A percentile compares a stretch with the other conserved stretches of the same genome.
Conservation (phyloP, 2,329 filamentous ascomycete genomes). For the Verticillium nonalfalfae region DNA sequence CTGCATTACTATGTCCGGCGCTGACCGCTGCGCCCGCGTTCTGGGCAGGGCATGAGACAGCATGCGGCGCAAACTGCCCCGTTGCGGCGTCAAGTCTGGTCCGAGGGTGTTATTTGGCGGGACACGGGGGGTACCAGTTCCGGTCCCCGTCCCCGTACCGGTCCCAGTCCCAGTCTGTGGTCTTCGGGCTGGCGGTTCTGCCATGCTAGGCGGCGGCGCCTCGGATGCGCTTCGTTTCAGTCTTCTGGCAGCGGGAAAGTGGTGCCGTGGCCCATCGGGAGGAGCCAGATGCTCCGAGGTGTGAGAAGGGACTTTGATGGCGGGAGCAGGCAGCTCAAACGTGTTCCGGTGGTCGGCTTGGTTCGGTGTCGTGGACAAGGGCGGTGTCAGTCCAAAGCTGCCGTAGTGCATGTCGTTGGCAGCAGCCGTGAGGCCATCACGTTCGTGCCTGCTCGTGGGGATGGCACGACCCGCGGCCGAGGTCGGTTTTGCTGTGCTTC, state of each 20-base stretch:
- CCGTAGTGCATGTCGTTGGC: constrained; percentile 41
- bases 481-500: neutral
- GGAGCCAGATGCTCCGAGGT: constrained; percentile 13
- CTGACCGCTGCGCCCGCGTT: neutral
- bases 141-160: neutral
- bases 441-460: constrained; percentile 21
- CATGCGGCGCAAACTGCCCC: constrained; percentile 25
- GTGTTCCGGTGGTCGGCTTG: constrained; percentile 17
- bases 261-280: constrained; percentile 7
- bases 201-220: constrained; percentile 16
- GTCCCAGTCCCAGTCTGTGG: constrained; percentile 2
- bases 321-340: constrained; percentile 50
- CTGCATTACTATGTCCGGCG: constrained; percentile 34
- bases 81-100: constrained; percentile 3
- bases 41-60: constrained; percentile 26
- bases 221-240: constrained; percentile 29
- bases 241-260: constrained; percentile 17
- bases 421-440: constrained; percentile 30
- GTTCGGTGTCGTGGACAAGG: constrained; percentile 18
- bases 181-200: constrained; percentile 13
- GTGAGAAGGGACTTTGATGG: constrained; percentile 34
- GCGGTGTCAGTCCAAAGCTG: constrained; percentile 42
- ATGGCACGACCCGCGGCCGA: neutral
- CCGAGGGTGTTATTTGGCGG: constrained; percentile 4
- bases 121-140: neutral